phyloP scores from a whole-genome alignment of 345 rosid species.

The Hibiscus syriacus region DNA sequence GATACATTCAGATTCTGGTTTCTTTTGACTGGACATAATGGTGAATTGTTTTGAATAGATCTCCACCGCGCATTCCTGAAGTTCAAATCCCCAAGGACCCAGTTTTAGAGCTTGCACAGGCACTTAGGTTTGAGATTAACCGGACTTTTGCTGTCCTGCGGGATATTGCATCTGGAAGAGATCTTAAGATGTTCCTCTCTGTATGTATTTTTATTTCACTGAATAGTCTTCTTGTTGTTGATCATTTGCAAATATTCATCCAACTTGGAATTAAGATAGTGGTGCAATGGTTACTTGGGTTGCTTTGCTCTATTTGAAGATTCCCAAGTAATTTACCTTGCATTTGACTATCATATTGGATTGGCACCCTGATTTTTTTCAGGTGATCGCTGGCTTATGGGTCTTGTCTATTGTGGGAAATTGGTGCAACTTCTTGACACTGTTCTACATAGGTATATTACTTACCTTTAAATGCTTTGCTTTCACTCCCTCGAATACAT shows the following conservation, averaged over 20 bases:
- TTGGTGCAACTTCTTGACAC: slow-evolving; percentile 75
- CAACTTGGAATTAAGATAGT: not conserved
- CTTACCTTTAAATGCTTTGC: not conserved
- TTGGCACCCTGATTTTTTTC: slow-evolving; percentile 14
- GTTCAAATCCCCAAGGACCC: slow-evolving; percentile 54
- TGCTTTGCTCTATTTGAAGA: not conserved
- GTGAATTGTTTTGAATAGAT: slow-evolving; percentile 20
- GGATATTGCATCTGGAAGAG: slow-evolving; percentile 82
- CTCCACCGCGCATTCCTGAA: slow-evolving; percentile 78
- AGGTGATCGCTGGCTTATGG: slow-evolving; percentile 78
- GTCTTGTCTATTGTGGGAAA: slow-evolving; percentile 60
- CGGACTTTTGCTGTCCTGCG: slow-evolving; percentile 40
- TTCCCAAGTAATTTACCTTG: not conserved
- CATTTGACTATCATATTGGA: not conserved
- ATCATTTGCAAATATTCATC: no score
- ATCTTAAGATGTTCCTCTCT: slow-evolving; percentile 76
- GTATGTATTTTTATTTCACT: slow-evolving; percentile 36
- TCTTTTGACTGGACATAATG: not conserved
- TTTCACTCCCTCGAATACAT: not conserved
- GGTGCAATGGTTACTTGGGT: not conserved
- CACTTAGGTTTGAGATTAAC: slow-evolving; percentile 63
- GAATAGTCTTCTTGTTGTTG: not conserved
- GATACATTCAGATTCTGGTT: not conserved
- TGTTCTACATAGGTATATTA: slow-evolving; percentile 68
- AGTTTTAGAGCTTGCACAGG: slow-evolving; percentile 59